A percentile compares a stretch with the other conserved stretches of the same genome.
Evolutionary conservation across 306 rosid genomes (phyloP).

Genomic region (Trifolium fragiferum): DNA sequence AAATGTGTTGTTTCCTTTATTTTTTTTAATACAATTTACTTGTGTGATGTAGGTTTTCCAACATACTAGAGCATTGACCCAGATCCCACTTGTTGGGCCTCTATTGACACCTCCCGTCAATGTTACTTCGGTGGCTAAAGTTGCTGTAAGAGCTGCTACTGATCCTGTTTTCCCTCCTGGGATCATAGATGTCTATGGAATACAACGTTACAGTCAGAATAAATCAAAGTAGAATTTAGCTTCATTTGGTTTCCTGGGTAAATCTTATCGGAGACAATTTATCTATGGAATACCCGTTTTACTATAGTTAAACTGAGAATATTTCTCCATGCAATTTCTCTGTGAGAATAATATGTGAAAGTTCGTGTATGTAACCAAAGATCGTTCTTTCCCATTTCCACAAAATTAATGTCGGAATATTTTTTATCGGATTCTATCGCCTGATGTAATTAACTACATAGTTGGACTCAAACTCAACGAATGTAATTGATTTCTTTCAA

Average conservation of each 20-base stretch:
- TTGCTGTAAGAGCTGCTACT: slow-evolving; percentile 93
- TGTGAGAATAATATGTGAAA: slow-evolving; percentile 43
- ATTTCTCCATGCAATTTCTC: slow-evolving; percentile 21
- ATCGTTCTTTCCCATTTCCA: slow-evolving; percentile 29
- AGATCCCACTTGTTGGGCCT: slow-evolving; percentile 88
- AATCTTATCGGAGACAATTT: slow-evolving; percentile 39
- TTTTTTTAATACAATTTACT: slow-evolving; percentile 32
- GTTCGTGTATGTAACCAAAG: slow-evolving; percentile 32
- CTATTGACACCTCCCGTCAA: slow-evolving; percentile 86
- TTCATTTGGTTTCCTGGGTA: slow-evolving; percentile 16
- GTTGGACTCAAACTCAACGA: neutral
- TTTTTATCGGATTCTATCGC: slow-evolving; percentile 1
- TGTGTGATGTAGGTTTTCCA: slow-evolving; percentile 67
- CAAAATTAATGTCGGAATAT: slow-evolving; percentile 19
- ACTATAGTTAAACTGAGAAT: slow-evolving; percentile 33
- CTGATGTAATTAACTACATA: slow-evolving; percentile 7
- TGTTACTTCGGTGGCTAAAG: slow-evolving; percentile 76
- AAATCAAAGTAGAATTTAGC: slow-evolving; percentile 51
- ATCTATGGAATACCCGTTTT: slow-evolving; percentile 24
- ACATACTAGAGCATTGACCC: slow-evolving; percentile 65
- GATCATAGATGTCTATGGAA: slow-evolving; percentile 74
- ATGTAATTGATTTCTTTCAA: slow-evolving; percentile 13
- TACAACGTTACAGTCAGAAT: slow-evolving; percentile 74
- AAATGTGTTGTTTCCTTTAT: neutral
- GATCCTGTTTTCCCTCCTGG: slow-evolving; percentile 97